Conservation (phyloP, 1,284 basidiomycete genomes). For the Vanrija sp. region DNA sequence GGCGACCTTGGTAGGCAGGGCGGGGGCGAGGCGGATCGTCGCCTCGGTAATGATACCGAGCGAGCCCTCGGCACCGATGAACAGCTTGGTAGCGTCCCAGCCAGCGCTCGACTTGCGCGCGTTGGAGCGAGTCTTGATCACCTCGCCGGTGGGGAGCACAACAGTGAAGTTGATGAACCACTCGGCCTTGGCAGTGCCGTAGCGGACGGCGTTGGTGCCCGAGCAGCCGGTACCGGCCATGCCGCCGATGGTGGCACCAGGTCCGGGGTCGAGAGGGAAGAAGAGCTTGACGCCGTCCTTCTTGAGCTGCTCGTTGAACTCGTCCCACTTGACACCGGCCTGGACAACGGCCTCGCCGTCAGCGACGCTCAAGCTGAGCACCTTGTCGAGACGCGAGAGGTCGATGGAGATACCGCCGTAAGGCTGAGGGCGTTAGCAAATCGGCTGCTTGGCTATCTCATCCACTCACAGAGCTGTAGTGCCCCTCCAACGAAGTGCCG, state of each 20-base stretch:
- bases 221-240: conserved; percentile 74
- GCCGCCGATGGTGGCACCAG: conserved; percentile 77
- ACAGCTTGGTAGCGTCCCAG: conserved; percentile 84
- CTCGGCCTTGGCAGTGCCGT: conserved; percentile 78
- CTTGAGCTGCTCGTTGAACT: conserved; percentile 70
- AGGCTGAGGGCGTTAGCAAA: conserved; percentile 23
- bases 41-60: conserved; percentile 89
- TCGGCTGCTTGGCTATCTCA: background rate
- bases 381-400: conserved; percentile 76
- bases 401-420: conserved; percentile 79
- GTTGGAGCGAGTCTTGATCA: conserved; percentile 84
- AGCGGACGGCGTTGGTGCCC: conserved; percentile 78
- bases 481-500: conserved; percentile 47
- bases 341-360: conserved; percentile 80
- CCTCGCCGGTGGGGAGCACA: conserved; percentile 82
- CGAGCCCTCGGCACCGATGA: conserved; percentile 92
- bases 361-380: conserved; percentile 60
- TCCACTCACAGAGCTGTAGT: conserved; percentile 41
- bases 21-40: conserved; percentile 73
- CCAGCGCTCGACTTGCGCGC: conserved; percentile 86
- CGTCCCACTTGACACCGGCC: conserved; percentile 80
- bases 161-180: conserved; percentile 82
- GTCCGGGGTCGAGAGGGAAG: conserved; percentile 77
- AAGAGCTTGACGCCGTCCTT: conserved; percentile 73
- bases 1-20: conserved; percentile 64